Evolutionary conservation across 1,284 basidiomycete species (phyloP), one percentile per base, ranked within the genome.

Genomic region (Cystobasidium sp.): DNA sequence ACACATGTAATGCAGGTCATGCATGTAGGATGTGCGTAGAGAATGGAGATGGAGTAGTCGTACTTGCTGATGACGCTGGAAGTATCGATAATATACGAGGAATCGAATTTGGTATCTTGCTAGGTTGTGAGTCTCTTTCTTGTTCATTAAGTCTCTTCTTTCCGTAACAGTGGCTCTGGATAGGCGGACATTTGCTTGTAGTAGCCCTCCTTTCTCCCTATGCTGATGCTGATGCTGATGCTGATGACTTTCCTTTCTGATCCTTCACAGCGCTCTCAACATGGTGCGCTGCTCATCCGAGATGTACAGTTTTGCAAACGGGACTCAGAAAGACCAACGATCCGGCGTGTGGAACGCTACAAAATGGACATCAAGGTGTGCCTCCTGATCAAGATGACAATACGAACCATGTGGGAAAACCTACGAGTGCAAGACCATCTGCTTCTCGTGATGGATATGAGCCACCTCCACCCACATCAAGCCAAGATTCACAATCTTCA

Each of bases 101-200:
- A 14, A 22, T 41, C 10, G 51, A 66, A 24, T 68, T 68, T 43
- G 39, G 18, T 37, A 20, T 22, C 8, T 55, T 51, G 8, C 16
- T 68, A 31, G 16, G 16, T 3, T n/a, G 66, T 68, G 51, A 68
- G 66, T 56, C 46, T 63, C 12, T 43, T 44, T 22, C n/a, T n/a
- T n/a, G n/a, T n/a, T n/a, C n/a, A n/a, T n/a, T n/a, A n/a, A n/a
- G n/a, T n/a, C n/a, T n/a, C n/a, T n/a, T n/a, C n/a, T n/a, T n/a
- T n/a, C n/a, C n/a, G n/a, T n/a, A n/a, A n/a, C n/a, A n/a, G n/a
- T n/a, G n/a, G n/a, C n/a, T n/a, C n/a, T n/a, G n/a, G n/a, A n/a
- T n/a, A n/a, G n/a, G n/a, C n/a, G n/a, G n/a, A n/a, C n/a, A n/a
- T n/a, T n/a, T n/a, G n/a, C n/a, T n/a, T n/a, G n/a, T n/a, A n/a